A percentile compares a stretch with the other conserved stretches of the same genome.
Evolutionary conservation across 78 protist genomes (phyloP).

Genomic region (Speleostelium caveatum): DNA sequence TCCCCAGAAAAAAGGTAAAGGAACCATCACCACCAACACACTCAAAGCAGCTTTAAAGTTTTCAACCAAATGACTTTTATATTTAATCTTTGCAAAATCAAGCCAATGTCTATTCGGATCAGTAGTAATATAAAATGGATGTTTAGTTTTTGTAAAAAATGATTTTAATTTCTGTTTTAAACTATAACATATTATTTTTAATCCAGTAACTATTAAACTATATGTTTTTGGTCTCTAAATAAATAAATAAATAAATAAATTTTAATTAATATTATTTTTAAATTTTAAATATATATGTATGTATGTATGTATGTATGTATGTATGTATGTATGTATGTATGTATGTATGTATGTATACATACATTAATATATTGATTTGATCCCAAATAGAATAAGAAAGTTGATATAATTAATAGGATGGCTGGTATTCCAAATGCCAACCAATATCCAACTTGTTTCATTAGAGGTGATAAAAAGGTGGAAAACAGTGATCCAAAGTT

Average conservation of each 20-base stretch:
- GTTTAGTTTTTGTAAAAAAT: background rate
- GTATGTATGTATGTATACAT: too few species aligned
- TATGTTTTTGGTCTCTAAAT: too few species aligned
- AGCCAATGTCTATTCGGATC: conserved; percentile 56
- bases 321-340: too few species aligned
- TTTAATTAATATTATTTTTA: too few species aligned
- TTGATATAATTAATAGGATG: conserved; percentile 48
- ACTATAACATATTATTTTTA: too few species aligned
- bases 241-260: too few species aligned
- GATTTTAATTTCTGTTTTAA: background rate
- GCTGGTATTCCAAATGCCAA: conserved; percentile 90
- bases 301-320: too few species aligned
- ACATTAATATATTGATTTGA: too few species aligned
- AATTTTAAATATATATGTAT: too few species aligned
- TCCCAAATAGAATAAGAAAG: conserved; percentile 52
- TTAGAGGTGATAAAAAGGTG: conserved; percentile 78
- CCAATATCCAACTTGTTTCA: conserved; percentile 55
- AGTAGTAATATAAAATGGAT: background rate
- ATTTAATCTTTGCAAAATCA: conserved; percentile 2
- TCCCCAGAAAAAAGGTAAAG: conserved; percentile 86
- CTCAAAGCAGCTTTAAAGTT: conserved; percentile 9
- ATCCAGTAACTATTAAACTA: too few species aligned
- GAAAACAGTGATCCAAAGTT: conserved; percentile 78
- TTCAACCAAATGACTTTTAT: conserved; percentile 19
- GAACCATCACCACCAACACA: conserved; percentile 17